Percentiles rank a stretch among this genome's conserved stretches.
Conservation (phyloP, 257 asterid genomes). For the Solanum sitiens region DNA sequence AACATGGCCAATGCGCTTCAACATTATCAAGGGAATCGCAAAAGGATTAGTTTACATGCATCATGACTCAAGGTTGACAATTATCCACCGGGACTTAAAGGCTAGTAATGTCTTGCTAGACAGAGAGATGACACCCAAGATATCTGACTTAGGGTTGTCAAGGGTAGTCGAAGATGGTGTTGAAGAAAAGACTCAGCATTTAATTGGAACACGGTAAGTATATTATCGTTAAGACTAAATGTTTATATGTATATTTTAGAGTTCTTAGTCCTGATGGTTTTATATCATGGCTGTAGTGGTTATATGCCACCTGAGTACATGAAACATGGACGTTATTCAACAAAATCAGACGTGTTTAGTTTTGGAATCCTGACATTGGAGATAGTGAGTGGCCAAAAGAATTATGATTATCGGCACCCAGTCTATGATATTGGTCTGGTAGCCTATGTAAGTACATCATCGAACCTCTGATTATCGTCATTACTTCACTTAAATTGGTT, state of each 20-base stretch:
- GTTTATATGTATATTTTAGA: neutral
- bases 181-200: constrained; percentile 20
- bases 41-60: constrained; percentile 37
- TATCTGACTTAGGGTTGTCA: constrained; percentile 36
- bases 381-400: constrained; percentile 21
- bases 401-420: constrained; percentile 28
- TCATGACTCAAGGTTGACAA: constrained; percentile 26
- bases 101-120: constrained; percentile 37
- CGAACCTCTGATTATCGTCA: neutral
- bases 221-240: neutral
- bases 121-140: constrained; percentile 31
- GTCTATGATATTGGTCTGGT: constrained; percentile 29
- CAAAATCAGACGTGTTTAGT: constrained; percentile 34
- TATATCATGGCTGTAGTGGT: constrained; percentile 14
- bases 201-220: constrained; percentile 36
- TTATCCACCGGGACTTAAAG: constrained; percentile 36
- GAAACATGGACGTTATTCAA: constrained; percentile 20
- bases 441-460: constrained; percentile 24
- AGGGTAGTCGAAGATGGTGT: constrained; percentile 12
- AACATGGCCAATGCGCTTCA: constrained; percentile 14
- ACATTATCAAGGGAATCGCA: constrained; percentile 34
- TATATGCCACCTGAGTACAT: constrained; percentile 50
- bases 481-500: neutral
- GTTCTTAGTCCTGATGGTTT: neutral
- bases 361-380: constrained; percentile 29